Evolutionary conservation across 2,329 filamentous ascomycete species (phyloP), one percentile per base, ranked within the genome.

Genomic region (Colletotrichum zoysiae): DNA sequence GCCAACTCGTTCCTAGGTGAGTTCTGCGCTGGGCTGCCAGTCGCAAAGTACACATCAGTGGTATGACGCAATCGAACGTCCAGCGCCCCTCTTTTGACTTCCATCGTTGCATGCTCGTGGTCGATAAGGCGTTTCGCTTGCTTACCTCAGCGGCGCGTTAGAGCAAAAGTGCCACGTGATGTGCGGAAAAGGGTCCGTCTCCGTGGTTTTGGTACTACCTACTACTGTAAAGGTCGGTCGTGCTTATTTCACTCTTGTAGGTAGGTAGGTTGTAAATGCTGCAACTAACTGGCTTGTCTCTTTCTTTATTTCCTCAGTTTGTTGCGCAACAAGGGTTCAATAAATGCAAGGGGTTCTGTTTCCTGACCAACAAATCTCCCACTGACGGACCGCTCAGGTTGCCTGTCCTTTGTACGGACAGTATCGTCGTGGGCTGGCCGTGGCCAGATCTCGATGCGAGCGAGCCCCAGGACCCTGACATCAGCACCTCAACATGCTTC

Each of bases 401-500:
- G 26, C 26, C 26, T 26, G 26, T 14, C 20, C 8, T 5, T 26
- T n/a, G 16, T 35, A 12, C 26, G 50, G n/a, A n/a, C n/a, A n/a
- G 50, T 40, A 40, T 38, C 42, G 18, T 53, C 57, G 23, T 69
- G 69, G 59, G 40, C 69, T 69, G 65, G 65, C 33, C 59, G 59
- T 60, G 59, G 51, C 30, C 59, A 71, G 65, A 71, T 69, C 69
- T 71, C 69, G 65, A 69, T 71, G 69, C 53, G 69, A 69, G 48
- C 59, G 12, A 63, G 65, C 55, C 65, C 65, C 69, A 71, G 69
- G 69, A 71, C 69, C 69, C 69, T 71, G 69, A 64, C 69, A 71
- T 69, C 65, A 69, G 69, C 65, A 64, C 63, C 59, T 56, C 59
- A 53, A 44, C 38, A 60, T 59, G 59, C 65, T 35, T 26, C 33